A percentile compares a stretch with the other conserved stretches of the same genome.
Conservation (phyloP, 2,329 filamentous ascomycete genomes). For the Talaromyces islandicus region DNA sequence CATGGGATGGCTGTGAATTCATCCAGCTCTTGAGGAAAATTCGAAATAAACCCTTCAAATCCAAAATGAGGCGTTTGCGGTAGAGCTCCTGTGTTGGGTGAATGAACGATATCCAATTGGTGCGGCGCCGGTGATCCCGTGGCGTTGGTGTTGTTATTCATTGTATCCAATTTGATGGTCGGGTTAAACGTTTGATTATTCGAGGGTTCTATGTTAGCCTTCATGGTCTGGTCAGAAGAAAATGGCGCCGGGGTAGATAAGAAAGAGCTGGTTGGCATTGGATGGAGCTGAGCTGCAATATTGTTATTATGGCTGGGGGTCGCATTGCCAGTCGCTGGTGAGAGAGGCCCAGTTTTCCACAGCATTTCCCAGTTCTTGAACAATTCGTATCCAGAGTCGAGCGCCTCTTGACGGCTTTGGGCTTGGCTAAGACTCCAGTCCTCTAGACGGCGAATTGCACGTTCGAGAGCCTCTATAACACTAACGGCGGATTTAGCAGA, state of each 20-base stretch:
- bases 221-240: not conserved
- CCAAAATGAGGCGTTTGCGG: slow-evolving; percentile 26
- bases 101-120: slow-evolving; percentile 20
- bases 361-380: slow-evolving; percentile 50
- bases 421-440: slow-evolving; percentile 31
- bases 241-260: not conserved
- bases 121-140: not conserved
- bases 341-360: slow-evolving; percentile 38
- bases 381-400: slow-evolving; percentile 47
- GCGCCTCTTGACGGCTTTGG: slow-evolving; percentile 23
- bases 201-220: not conserved
- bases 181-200: not conserved
- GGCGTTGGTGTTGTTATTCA: not conserved
- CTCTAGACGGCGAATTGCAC: slow-evolving; percentile 43
- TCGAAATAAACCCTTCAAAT: slow-evolving; percentile 35
- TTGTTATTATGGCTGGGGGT: slow-evolving; percentile 8
- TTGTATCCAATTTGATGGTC: not conserved
- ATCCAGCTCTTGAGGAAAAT: slow-evolving; percentile 34
- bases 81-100: slow-evolving; percentile 12
- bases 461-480: slow-evolving; percentile 49
- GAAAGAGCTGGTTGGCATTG: not conserved
- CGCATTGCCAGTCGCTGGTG: slow-evolving; percentile 21
- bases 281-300: not conserved
- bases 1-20: slow-evolving; percentile 36
- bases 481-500: slow-evolving; percentile 49